Base-by-base conservation (phyloP, 768 basidiomycete species). In the Lentinula sp. region DNA sequence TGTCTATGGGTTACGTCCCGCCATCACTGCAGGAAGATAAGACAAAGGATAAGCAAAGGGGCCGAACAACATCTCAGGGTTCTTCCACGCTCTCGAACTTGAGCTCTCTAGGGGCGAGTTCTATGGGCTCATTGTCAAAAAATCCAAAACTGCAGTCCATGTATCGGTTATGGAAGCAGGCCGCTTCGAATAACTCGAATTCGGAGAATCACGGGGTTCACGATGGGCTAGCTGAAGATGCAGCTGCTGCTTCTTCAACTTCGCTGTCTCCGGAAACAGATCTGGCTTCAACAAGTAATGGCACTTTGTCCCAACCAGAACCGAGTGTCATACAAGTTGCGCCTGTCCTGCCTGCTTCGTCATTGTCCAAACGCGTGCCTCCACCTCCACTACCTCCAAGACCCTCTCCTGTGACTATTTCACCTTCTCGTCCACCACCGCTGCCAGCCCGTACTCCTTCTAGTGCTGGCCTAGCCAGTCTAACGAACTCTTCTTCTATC, bases 1-100 rank as follows among this genome's bases (percentile, higher is more conserved):
- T 91, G 86, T 88, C 91, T 3, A 80, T 94, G 80, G 92, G 92
- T 10, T 87, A 90, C 66, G 82, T 84, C 60, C 84, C 88, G 10
- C 77, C 80, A 2, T 67, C 74, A 15, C 68, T 74, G 0, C 63
- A 75, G 9, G 78, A 81, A 20, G 72, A 70, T 55, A 76, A 77
- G 23, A 71, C 72, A 62, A 66, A 77, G 23, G 72, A 73, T 62
- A 66, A 67, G 13, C 69, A 63, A 53, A 41, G 59, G 9, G 32
- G 23, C 18, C 52, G 43, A 23, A 59, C 43, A 2, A 32, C 33
- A 8, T 59, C 57, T 4, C 48, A 46, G 15, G 33, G 28, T 7
- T 48, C 43, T 15, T 50, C 43, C 2, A 36, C 57, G 6, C 37
- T 59, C 13, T 43, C 57, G 12, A 33, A 39, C 10, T 18, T 43